phyloP scores from a whole-genome alignment of 1,284 basidiomycete genomes.

The Puccinia triticina region DNA sequence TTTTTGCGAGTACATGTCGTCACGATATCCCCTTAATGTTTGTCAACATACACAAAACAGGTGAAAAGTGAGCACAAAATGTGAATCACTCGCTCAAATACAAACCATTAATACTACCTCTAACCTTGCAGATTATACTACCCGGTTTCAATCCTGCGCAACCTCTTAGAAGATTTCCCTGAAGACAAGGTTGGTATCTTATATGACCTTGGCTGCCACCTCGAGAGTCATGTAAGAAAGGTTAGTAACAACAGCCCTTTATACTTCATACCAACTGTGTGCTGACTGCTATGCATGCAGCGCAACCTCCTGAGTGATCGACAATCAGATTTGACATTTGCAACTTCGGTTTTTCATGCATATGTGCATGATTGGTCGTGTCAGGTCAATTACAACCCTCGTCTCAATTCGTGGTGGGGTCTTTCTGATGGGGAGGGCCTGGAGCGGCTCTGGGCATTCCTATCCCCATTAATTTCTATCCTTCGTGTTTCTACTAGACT shows the following conservation, averaged over 20 bases:
- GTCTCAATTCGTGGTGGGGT: neutral
- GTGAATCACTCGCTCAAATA: too few relatives aligned
- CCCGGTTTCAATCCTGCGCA: neutral
- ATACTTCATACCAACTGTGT: too few relatives aligned
- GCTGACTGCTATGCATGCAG: too few relatives aligned
- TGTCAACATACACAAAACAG: constrained; percentile 20
- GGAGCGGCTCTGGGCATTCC: neutral
- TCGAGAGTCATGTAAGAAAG: neutral
- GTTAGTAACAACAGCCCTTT: too few relatives aligned
- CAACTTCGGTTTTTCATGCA: constrained; percentile 21
- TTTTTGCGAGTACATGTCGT: neutral
- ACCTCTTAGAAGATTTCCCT: neutral
- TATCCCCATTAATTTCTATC: neutral
- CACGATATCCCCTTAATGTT: constrained; percentile 6
- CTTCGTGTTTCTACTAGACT: neutral
- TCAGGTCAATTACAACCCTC: constrained; percentile 7
- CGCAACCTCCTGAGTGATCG: neutral
- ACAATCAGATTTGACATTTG: neutral
- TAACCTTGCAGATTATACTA: neutral
- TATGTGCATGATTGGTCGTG: constrained; percentile 5
- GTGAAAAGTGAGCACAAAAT: constrained; percentile 12
- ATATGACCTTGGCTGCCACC: neutral
- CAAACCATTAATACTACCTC: neutral
- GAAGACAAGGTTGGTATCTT: neutral
- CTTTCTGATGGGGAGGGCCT: constrained; percentile 13